Percentiles rank a stretch among this genome's conserved stretches.
phyloP scores from a whole-genome alignment of 495 filamentous ascomycete species.

The Trichocladium antarcticum region DNA sequence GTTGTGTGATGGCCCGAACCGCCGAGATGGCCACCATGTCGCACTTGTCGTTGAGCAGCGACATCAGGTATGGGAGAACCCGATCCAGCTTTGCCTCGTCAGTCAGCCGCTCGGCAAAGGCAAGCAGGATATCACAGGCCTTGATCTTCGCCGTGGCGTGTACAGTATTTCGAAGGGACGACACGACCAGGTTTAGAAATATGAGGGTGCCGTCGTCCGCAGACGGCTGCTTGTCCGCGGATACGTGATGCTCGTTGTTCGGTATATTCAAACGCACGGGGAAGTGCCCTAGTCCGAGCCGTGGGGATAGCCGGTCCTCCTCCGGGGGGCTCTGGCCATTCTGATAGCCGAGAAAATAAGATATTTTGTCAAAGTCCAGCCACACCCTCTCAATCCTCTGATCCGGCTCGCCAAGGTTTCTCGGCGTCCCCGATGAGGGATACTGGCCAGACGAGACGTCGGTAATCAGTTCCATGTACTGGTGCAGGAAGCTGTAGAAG shows the following conservation, averaged over 20 bases:
- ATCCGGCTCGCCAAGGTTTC: slow-evolving; percentile 71
- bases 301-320: slow-evolving; percentile 26
- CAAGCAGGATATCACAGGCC: slow-evolving; percentile 85
- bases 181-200: slow-evolving; percentile 76
- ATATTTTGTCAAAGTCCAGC: slow-evolving; percentile 94
- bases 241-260: slow-evolving; percentile 57
- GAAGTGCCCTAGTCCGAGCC: slow-evolving; percentile 42
- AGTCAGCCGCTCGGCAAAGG: slow-evolving; percentile 80
- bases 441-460: slow-evolving; percentile 75
- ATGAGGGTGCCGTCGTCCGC: slow-evolving; percentile 85
- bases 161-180: slow-evolving; percentile 79
- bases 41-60: slow-evolving; percentile 64
- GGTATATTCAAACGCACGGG: slow-evolving; percentile 87
- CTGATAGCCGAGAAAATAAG: slow-evolving; percentile 75
- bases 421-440: slow-evolving; percentile 47
- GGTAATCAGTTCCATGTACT: slow-evolving; percentile 93
- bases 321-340: slow-evolving; percentile 30
- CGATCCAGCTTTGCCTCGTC: slow-evolving; percentile 97
- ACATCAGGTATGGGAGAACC: slow-evolving; percentile 79
- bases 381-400: slow-evolving; percentile 87
- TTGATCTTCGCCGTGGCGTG: slow-evolving; percentile 76
- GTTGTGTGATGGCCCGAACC: slow-evolving; percentile 72
- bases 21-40: slow-evolving; percentile 78
- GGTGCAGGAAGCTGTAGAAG: slow-evolving; percentile 93
- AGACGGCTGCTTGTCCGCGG: slow-evolving; percentile 32